Conservation (phyloP, 768 basidiomycete species). For the Epithele typhae region DNA sequence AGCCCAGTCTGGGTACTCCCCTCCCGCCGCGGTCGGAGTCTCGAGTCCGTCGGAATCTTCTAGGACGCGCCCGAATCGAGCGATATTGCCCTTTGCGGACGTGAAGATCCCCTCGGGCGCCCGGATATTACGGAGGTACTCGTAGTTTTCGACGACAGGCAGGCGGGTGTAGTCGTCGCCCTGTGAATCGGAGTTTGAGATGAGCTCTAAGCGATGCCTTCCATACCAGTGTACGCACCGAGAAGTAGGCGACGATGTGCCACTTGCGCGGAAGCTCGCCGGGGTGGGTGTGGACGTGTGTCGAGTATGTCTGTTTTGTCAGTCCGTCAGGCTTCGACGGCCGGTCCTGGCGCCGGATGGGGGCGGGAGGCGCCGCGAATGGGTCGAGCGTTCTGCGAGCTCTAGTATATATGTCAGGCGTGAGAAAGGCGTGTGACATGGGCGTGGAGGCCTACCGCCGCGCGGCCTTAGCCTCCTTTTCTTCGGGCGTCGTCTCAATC, state of each 20-base stretch:
- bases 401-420: slow-evolving; percentile 28
- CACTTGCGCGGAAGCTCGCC: slow-evolving; percentile 61
- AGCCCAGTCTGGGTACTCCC: slow-evolving; percentile 20
- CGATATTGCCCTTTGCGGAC: slow-evolving; percentile 50
- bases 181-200: slow-evolving; percentile 28
- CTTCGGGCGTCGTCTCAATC: slow-evolving; percentile 74
- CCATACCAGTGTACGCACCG: slow-evolving; percentile 38
- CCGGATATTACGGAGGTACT: slow-evolving; percentile 62
- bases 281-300: slow-evolving; percentile 63
- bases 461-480: slow-evolving; percentile 76
- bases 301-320: slow-evolving; percentile 84
- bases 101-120: slow-evolving; percentile 71
- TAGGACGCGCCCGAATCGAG: slow-evolving; percentile 22
- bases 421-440: neutral
- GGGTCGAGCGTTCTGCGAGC: slow-evolving; percentile 61
- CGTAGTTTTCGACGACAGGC: slow-evolving; percentile 71
- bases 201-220: neutral
- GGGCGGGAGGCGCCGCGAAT: slow-evolving; percentile 49
- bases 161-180: slow-evolving; percentile 65
- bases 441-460: slow-evolving; percentile 44
- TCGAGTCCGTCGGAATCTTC: slow-evolving; percentile 23
- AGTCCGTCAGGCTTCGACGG: slow-evolving; percentile 78
- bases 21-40: slow-evolving; percentile 15
- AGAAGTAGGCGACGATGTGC: slow-evolving; percentile 83
- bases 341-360: slow-evolving; percentile 68